Percentiles rank a stretch among this genome's conserved stretches.
Evolutionary conservation across 305 asterid genomes (phyloP).

Genomic region (Withania somnifera): DNA sequence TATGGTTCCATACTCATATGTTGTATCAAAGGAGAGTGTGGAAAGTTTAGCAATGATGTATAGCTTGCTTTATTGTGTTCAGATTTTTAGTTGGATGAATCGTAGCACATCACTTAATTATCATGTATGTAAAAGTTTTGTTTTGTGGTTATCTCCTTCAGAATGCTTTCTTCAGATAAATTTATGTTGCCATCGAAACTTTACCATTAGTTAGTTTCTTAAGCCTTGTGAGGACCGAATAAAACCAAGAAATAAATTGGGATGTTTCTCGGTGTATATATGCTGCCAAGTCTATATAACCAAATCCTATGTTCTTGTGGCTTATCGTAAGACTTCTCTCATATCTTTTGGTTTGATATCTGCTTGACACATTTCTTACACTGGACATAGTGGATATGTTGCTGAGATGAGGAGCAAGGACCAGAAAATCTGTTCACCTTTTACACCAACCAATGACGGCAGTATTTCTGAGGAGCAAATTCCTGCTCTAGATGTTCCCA

Average conservation of each 20-base stretch:
- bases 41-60: not conserved
- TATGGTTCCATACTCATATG: not conserved
- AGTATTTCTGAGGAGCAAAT: conserved; percentile 17
- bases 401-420: conserved; percentile 53
- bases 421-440: conserved; percentile 31
- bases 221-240: not conserved
- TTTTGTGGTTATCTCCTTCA: not conserved
- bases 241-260: not conserved
- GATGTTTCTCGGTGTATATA: not conserved
- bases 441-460: conserved; percentile 17
- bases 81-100: not conserved
- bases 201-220: not conserved
- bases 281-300: not conserved
- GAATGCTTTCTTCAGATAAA: not conserved
- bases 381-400: conserved; percentile 66
- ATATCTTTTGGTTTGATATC: not conserved
- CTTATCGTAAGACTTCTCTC: not conserved
- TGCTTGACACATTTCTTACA: conserved; percentile 2
- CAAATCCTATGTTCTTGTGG: not conserved
- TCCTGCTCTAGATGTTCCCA: conserved; percentile 46
- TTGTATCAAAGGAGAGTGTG: not conserved
- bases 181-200: not conserved
- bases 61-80: not conserved
- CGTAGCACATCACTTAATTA: not conserved
- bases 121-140: not conserved